Conservation (phyloP, 1,284 basidiomycete species). For the Malassezia globosa region DNA sequence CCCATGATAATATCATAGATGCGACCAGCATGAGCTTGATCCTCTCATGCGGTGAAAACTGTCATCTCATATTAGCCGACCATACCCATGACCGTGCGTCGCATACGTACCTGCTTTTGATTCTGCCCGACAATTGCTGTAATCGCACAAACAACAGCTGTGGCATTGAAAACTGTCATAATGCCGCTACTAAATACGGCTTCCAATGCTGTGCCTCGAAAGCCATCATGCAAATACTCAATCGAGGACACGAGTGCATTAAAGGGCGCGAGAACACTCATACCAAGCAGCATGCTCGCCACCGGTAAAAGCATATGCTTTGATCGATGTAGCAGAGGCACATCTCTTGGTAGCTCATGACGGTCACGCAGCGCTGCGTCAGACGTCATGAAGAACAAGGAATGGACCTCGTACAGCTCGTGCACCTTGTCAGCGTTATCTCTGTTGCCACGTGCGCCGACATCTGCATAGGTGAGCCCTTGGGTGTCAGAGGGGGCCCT, state of each 20-base stretch:
- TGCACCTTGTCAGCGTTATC: too few relatives aligned
- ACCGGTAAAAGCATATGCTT: neutral
- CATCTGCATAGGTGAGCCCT: too few relatives aligned
- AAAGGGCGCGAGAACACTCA: conserved; percentile 17
- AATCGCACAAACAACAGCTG: conserved; percentile 20
- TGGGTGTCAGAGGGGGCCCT: too few relatives aligned
- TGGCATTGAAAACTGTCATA: conserved; percentile 18
- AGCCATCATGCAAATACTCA: conserved; percentile 25
- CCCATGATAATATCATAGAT: neutral
- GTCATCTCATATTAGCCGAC: too few relatives aligned
- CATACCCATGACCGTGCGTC: neutral
- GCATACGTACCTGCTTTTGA: neutral
- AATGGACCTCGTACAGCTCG: too few relatives aligned
- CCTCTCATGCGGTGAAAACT: neutral
- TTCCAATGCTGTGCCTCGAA: conserved; percentile 8
- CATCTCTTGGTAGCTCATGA: too few relatives aligned
- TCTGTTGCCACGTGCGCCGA: too few relatives aligned
- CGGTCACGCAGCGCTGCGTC: too few relatives aligned
- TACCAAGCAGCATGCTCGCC: conserved; percentile 5
- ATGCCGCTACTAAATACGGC: conserved; percentile 22
- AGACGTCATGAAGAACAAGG: too few relatives aligned
- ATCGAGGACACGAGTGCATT: conserved; percentile 28
- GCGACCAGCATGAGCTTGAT: neutral
- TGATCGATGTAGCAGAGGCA: too few relatives aligned
- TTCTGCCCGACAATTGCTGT: conserved; percentile 7